Percentiles rank a stretch among this genome's conserved stretches.
phyloP scores from a whole-genome alignment of 2,329 filamentous ascomycete species.

The Berkeleyomyces basicola region DNA sequence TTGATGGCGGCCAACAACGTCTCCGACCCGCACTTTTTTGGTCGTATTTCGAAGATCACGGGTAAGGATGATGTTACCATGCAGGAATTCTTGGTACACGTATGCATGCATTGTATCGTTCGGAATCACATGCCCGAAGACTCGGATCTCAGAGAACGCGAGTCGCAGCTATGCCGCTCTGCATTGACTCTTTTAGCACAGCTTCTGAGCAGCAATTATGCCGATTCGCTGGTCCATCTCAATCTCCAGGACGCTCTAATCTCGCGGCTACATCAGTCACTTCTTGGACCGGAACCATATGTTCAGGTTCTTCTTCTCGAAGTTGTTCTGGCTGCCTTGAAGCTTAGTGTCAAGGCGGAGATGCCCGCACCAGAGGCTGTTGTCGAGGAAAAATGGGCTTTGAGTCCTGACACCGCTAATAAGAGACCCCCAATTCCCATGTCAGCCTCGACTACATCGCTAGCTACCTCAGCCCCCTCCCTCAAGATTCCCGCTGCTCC shows the following conservation, averaged over 20 bases:
- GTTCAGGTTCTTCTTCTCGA: constrained; percentile 66
- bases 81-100: constrained; percentile 50
- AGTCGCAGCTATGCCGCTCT: constrained; percentile 52
- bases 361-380: constrained; percentile 45
- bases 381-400: constrained; percentile 23
- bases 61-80: constrained; percentile 39
- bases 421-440: background rate
- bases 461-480: background rate
- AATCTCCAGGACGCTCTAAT: constrained; percentile 57
- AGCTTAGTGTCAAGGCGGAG: constrained; percentile 30
- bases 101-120: constrained; percentile 47
- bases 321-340: constrained; percentile 58
- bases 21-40: constrained; percentile 27
- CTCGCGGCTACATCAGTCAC: constrained; percentile 44
- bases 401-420: background rate
- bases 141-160: constrained; percentile 26
- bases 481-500: background rate
- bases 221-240: constrained; percentile 39
- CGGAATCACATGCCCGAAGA: constrained; percentile 23
- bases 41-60: constrained; percentile 28
- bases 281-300: constrained; percentile 46
- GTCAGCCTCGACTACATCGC: background rate
- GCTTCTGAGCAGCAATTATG: constrained; percentile 48
- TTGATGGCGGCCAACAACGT: constrained; percentile 48
- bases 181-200: constrained; percentile 55